phyloP scores from a whole-genome alignment of 2,329 filamentous ascomycete species.

The Cytospora paraplurivora region DNA sequence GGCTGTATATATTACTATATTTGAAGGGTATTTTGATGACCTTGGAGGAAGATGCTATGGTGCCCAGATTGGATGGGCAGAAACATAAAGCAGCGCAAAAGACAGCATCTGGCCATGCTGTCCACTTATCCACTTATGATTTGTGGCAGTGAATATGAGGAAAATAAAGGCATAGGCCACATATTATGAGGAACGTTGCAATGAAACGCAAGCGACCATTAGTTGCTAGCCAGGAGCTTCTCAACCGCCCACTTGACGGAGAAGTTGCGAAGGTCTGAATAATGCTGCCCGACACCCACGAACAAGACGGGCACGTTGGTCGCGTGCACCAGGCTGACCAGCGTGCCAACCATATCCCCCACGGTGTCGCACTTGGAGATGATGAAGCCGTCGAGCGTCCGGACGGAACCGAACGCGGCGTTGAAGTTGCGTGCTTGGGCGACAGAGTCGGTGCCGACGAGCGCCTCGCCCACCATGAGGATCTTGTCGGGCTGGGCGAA shows the following conservation, averaged over 20 bases:
- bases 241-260: conserved; percentile 71
- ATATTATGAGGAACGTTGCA: not conserved
- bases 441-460: conserved; percentile 94
- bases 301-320: conserved; percentile 96
- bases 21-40: too few species aligned
- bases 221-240: conserved; percentile 60
- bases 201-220: conserved; percentile 26
- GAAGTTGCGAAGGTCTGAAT: conserved; percentile 68
- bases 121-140: not conserved
- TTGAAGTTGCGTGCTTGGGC: conserved; percentile 98
- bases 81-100: too few species aligned
- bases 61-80: too few species aligned
- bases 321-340: conserved; percentile 96
- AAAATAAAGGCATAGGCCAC: not conserved
- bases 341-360: conserved; percentile 95
- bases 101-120: too few species aligned
- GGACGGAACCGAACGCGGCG: conserved; percentile 78
- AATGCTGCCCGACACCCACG: conserved; percentile 73
- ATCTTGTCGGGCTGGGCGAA: conserved; percentile 97
- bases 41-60: too few species aligned
- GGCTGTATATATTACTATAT: too few species aligned
- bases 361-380: conserved; percentile 99
- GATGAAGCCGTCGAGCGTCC: conserved; percentile 91
- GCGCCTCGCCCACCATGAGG: conserved; percentile 86
- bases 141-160: not conserved